A percentile compares a stretch with the other conserved stretches of the same genome.
Conservation (phyloP, 768 basidiomycete species). For the Lactifluus piperatus region DNA sequence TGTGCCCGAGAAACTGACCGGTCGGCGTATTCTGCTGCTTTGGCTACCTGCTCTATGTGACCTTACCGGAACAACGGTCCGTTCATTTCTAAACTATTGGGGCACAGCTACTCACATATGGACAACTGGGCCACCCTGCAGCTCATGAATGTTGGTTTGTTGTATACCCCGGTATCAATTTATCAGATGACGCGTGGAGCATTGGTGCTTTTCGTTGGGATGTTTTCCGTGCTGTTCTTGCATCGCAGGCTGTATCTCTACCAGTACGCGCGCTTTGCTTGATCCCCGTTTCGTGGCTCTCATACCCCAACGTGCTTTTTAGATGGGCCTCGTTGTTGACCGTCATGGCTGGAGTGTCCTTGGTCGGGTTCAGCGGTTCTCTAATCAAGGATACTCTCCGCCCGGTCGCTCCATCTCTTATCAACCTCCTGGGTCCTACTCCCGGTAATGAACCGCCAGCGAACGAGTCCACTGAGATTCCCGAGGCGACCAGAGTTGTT, state of each 20-base stretch:
- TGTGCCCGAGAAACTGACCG: conserved; percentile 41
- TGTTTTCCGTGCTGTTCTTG: conserved; percentile 88
- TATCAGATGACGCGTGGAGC: conserved; percentile 96
- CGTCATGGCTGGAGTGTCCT: conserved; percentile 75
- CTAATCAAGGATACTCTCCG: conserved; percentile 69
- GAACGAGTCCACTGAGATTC: conserved; percentile 42
- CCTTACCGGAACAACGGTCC: conserved; percentile 82
- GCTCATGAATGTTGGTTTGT: conserved; percentile 92
- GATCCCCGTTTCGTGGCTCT: not conserved
- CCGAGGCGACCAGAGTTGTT: conserved; percentile 61
- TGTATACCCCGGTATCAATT: conserved; percentile 94
- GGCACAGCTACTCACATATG: not conserved
- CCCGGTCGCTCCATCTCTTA: conserved; percentile 31
- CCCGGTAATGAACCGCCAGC: conserved; percentile 28
- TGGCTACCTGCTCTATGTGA: conserved; percentile 89
- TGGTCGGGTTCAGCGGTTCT: conserved; percentile 87
- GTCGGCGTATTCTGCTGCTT: conserved; percentile 65
- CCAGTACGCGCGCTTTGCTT: conserved; percentile 45
- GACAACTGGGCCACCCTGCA: conserved; percentile 20
- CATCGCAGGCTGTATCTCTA: conserved; percentile 77
- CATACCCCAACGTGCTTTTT: conserved; percentile 2
- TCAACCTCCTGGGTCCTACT: conserved; percentile 21
- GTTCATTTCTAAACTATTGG: conserved; percentile 21
- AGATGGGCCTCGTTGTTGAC: conserved; percentile 89
- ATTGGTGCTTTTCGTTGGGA: conserved; percentile 87